Conservation (phyloP, 208 protist genomes). For the Leishmania amazonensis region DNA sequence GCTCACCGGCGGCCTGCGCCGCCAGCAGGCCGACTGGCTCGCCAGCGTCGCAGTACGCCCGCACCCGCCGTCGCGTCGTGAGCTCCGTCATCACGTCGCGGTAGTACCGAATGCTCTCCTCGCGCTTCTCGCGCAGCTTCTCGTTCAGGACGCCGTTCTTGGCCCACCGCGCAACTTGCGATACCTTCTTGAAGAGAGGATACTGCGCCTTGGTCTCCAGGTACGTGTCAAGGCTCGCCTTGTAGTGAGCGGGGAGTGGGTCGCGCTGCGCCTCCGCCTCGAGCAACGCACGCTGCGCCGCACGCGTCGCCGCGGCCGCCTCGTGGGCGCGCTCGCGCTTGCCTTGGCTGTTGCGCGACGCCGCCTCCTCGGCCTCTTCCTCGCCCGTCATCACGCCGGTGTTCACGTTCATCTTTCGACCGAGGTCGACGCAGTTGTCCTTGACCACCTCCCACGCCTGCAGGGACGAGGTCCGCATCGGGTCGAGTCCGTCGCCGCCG, state of each 20-base stretch:
- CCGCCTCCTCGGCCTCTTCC: conserved; percentile 33
- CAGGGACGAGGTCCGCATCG: conserved; percentile 94
- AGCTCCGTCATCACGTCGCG: conserved; percentile 59
- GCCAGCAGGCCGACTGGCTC: conserved; percentile 98
- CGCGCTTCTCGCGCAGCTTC: conserved; percentile 67
- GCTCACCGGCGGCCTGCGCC: conserved; percentile 98
- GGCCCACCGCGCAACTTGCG: conserved; percentile 79
- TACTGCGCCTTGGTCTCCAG: conserved; percentile 64
- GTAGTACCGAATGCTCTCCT: conserved; percentile 66
- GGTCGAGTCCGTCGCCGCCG: conserved; percentile 98
- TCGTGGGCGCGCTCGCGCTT: conserved; percentile 35
- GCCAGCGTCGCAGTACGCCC: conserved; percentile 90
- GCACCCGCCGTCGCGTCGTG: conserved; percentile 53
- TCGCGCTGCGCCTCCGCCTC: conserved; percentile 46
- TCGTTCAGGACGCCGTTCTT: conserved; percentile 42
- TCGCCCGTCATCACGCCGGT: conserved; percentile 33
- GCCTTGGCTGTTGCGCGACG: conserved; percentile 22
- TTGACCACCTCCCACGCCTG: conserved; percentile 92
- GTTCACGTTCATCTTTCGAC: conserved; percentile 61
- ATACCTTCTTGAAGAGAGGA: conserved; percentile 73
- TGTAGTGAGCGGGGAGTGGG: conserved; percentile 59
- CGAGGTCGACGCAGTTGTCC: conserved; percentile 77
- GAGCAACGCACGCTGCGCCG: conserved; percentile 34
- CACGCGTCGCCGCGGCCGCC: conserved; percentile 34
- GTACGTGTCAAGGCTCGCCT: conserved; percentile 46